Base-by-base conservation (phyloP, 2,329 filamentous ascomycete species). In the Escovopsis sp. region DNA sequence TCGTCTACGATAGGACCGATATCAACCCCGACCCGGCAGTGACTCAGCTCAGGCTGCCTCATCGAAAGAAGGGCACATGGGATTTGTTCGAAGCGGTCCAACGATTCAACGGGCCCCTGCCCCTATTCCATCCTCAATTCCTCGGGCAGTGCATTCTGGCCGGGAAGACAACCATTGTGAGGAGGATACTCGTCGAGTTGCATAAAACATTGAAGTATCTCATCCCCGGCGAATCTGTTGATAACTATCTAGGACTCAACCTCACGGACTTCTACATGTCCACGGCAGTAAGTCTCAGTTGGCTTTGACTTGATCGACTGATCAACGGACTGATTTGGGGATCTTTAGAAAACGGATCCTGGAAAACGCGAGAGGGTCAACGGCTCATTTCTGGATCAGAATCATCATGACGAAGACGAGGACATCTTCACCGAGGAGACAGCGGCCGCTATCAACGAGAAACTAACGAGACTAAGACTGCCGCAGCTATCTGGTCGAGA, bases 71-170 rank as follows among this genome's bases (percentile, higher is more conserved):
- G 53, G 68, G 68, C 4, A 68, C 67, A 2, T 72, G 77, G 57
- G 80, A 91, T 55, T 65, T 94, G 4, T 94, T 93, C 50, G 78
- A 88, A 34, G 73, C 87, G 8, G 84, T 93, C 10, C 82, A 84
- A 50, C 72, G 84, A 47, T 69, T 96, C 39, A 96, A 95, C 54
- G 85, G 86, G 0, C 83, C 88, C 3, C 66, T 96, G 6, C 86
- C 91, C 0, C 72, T 93, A 2, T 98, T 94, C 53, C 89, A 98
- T 53, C 91, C 91, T 0, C 86, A 94, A 54, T 85, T 94, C 45
- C 63, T 96, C 26, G 82, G 84, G 41, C 85, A 95, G 58, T 89
- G 84, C 52, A 85, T 94, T 33, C 67, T 94, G 26, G 74, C 80
- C 18, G 89, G 88, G 1, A 94, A 94, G 56, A 72, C 73, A 32